Evolutionary conservation across 2,329 filamentous ascomycete genomes (phyloP).

Genomic region (Sarocladiaceae sp.): DNA sequence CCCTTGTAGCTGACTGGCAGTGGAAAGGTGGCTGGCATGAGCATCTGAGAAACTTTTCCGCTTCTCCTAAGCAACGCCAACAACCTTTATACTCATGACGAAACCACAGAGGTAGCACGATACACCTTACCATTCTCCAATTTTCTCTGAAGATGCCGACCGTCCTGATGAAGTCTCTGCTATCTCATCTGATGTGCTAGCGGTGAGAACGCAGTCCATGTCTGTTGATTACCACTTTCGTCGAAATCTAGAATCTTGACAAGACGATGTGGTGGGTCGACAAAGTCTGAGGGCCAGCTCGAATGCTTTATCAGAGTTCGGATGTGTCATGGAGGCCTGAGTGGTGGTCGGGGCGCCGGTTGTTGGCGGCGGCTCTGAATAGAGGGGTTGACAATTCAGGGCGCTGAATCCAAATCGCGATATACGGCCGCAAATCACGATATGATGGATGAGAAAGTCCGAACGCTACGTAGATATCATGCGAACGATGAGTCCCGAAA

Average conservation of each 20-base stretch:
- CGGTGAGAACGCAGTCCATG: slow-evolving; percentile 4
- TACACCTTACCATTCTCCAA: too few relatives aligned
- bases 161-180: too few relatives aligned
- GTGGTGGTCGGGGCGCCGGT: not conserved
- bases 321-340: slow-evolving; percentile 4
- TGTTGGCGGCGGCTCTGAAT: not conserved
- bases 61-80: not conserved
- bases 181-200: not conserved
- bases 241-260: slow-evolving; percentile 1
- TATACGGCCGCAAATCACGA: not conserved
- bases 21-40: not conserved
- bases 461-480: too few relatives aligned
- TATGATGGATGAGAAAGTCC: not conserved
- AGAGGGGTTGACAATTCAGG: not conserved
- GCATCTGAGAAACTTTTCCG: not conserved
- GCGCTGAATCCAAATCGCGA: not conserved
- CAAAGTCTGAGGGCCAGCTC: not conserved
- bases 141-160: too few relatives aligned
- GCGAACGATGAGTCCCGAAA: not conserved
- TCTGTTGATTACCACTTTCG: not conserved
- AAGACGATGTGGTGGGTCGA: not conserved
- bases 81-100: not conserved
- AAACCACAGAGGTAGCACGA: too few relatives aligned
- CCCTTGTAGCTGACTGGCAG: not conserved
- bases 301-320: not conserved